phyloP scores from a whole-genome alignment of 169 alveolate genomes.

The Babesia gibsoni region DNA sequence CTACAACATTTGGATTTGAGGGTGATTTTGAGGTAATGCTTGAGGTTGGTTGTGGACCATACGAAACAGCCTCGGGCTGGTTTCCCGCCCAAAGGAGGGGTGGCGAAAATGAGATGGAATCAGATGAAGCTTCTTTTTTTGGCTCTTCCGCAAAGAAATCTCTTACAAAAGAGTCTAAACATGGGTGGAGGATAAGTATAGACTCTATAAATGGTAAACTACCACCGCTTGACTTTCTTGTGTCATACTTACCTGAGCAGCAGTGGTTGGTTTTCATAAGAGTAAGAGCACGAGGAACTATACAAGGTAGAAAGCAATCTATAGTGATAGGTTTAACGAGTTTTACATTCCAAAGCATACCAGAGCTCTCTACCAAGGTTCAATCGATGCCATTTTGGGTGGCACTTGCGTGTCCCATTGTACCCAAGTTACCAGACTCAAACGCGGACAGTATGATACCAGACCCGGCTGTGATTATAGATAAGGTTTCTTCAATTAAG shows the following conservation, averaged over 20 bases:
- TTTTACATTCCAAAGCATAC: constrained; percentile 32
- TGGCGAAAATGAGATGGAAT: too few species aligned
- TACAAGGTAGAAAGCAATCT: background rate
- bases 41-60: constrained; percentile 83
- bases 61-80: constrained; percentile 75
- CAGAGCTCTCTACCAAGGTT: constrained; percentile 33
- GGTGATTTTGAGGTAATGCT: constrained; percentile 66
- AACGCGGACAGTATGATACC: constrained; percentile 31
- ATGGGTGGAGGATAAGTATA: constrained; percentile 34
- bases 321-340: constrained; percentile 37
- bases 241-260: constrained; percentile 70
- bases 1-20: constrained; percentile 42
- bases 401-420: constrained; percentile 19
- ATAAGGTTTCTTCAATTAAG: background rate
- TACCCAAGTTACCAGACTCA: constrained; percentile 14
- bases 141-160: background rate
- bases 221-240: constrained; percentile 69
- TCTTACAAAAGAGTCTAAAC: constrained; percentile 6
- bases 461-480: constrained; percentile 16
- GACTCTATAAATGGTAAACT: constrained; percentile 67
- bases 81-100: constrained; percentile 51
- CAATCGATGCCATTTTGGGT: constrained; percentile 51
- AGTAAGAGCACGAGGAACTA: constrained; percentile 61
- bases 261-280: constrained; percentile 83
- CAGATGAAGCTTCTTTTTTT: background rate